Evolutionary conservation across 2,329 filamentous ascomycete genomes (phyloP).

Genomic region (Nothophaeocryptopus gaeumannii): DNA sequence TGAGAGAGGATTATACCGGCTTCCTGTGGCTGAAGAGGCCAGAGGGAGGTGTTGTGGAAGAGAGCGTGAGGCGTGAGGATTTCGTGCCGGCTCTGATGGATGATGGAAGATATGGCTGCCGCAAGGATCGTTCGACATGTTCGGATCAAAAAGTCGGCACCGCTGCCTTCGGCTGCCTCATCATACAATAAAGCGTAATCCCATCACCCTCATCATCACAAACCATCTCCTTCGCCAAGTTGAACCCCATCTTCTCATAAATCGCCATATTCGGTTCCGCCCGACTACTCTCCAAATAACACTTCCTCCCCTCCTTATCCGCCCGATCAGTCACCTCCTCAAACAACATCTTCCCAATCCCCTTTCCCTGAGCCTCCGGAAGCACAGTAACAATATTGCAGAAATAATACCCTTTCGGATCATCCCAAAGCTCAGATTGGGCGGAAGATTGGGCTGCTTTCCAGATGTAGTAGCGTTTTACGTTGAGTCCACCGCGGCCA

Average conservation of each 20-base stretch:
- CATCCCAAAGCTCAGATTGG: constrained; percentile 62
- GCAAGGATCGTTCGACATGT: too few relatives aligned
- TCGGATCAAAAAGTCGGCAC: background rate
- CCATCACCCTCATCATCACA: constrained; percentile 61
- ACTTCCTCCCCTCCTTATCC: constrained; percentile 61
- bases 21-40: too few relatives aligned
- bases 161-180: constrained; percentile 36
- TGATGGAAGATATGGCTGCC: too few relatives aligned
- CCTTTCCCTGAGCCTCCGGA: constrained; percentile 63
- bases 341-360: constrained; percentile 64
- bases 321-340: constrained; percentile 61
- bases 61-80: too few relatives aligned
- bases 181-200: constrained; percentile 48
- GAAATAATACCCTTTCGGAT: constrained; percentile 68
- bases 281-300: constrained; percentile 69
- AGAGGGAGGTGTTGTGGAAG: too few relatives aligned
- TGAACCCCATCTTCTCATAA: constrained; percentile 68
- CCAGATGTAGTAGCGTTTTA: constrained; percentile 70
- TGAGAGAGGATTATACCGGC: too few relatives aligned
- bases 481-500: constrained; percentile 66
- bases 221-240: constrained; percentile 61
- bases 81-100: too few relatives aligned
- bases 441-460: constrained; percentile 63
- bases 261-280: constrained; percentile 67
- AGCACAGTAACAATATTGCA: constrained; percentile 71